Evolutionary conservation across 2,329 filamentous ascomycete species (phyloP).

Genomic region (Daldinia eschscholtzii): DNA sequence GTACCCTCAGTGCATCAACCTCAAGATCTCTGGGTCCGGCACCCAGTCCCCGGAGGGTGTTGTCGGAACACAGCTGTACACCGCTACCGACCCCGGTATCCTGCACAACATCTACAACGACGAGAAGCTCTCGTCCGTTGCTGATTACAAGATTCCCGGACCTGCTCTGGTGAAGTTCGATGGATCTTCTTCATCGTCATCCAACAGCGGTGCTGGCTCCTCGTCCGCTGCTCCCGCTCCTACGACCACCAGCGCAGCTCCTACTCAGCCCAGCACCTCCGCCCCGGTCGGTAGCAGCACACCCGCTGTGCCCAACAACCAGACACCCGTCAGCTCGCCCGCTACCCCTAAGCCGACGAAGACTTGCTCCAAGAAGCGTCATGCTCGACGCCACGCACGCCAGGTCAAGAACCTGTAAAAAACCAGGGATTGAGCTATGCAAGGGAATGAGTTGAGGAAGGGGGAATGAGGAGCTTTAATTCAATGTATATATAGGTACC

Average conservation of each 20-base stretch:
- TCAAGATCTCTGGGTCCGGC: constrained; percentile 65
- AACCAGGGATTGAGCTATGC: background rate
- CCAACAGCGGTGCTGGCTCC: background rate
- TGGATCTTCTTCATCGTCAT: constrained; percentile 24
- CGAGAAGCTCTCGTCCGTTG: constrained; percentile 27
- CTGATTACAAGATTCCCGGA: constrained; percentile 33
- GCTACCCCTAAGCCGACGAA: constrained; percentile 4
- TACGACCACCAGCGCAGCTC: no score
- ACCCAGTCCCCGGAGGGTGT: constrained; percentile 61
- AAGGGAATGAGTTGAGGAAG: background rate
- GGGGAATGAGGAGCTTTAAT: background rate
- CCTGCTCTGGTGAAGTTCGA: constrained; percentile 24
- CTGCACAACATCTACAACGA: constrained; percentile 46
- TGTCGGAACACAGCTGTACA: constrained; percentile 55
- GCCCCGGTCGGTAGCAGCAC: background rate
- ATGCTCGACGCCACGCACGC: constrained; percentile 5
- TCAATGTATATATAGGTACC: constrained; percentile 4
- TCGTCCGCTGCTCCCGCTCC: background rate
- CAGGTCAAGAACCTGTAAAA: constrained; percentile 15
- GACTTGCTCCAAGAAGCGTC: constrained; percentile 17
- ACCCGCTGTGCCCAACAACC: background rate
- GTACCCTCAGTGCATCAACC: constrained; percentile 68
- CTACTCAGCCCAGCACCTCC: background rate
- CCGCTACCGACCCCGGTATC: constrained; percentile 42
- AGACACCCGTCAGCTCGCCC: background rate